Conservation (phyloP, 768 basidiomycete species). For the Suillus lakei region DNA sequence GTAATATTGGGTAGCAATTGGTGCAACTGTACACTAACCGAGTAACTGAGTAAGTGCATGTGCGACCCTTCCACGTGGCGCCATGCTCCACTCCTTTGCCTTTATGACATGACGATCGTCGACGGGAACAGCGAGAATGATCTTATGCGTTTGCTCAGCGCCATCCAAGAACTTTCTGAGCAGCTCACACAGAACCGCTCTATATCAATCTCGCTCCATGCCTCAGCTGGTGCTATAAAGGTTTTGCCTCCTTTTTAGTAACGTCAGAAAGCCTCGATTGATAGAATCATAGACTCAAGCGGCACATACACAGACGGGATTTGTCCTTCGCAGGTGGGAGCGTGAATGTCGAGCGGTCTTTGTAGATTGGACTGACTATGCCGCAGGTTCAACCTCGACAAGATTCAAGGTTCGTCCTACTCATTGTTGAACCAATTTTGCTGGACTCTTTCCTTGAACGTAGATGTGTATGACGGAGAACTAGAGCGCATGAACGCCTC, state of each 20-base stretch:
- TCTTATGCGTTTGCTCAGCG: slow-evolving; percentile 62
- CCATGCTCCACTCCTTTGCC: background rate
- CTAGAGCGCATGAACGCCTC: slow-evolving; percentile 86
- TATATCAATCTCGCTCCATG: slow-evolving; percentile 71
- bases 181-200: slow-evolving; percentile 82
- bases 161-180: slow-evolving; percentile 81
- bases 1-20: background rate
- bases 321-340: slow-evolving; percentile 79
- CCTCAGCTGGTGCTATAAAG: slow-evolving; percentile 79
- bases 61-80: slow-evolving; percentile 1
- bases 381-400: slow-evolving; percentile 84
- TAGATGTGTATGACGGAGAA: slow-evolving; percentile 91
- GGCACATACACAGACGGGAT: slow-evolving; percentile 88
- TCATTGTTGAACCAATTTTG: background rate
- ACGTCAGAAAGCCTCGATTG: slow-evolving; percentile 1
- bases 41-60: too few relatives aligned
- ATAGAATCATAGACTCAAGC: slow-evolving; percentile 69
- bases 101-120: slow-evolving; percentile 55
- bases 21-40: too few relatives aligned
- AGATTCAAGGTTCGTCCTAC: slow-evolving; percentile 66
- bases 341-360: slow-evolving; percentile 12
- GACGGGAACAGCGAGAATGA: slow-evolving; percentile 59
- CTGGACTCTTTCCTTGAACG: slow-evolving; percentile 1
- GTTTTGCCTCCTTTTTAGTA: slow-evolving; percentile 45
- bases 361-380: background rate